Evolutionary conservation across 176 grass and related monocot species (phyloP), one percentile per base, ranked within the genome.

Genomic region (Canna indica): DNA sequence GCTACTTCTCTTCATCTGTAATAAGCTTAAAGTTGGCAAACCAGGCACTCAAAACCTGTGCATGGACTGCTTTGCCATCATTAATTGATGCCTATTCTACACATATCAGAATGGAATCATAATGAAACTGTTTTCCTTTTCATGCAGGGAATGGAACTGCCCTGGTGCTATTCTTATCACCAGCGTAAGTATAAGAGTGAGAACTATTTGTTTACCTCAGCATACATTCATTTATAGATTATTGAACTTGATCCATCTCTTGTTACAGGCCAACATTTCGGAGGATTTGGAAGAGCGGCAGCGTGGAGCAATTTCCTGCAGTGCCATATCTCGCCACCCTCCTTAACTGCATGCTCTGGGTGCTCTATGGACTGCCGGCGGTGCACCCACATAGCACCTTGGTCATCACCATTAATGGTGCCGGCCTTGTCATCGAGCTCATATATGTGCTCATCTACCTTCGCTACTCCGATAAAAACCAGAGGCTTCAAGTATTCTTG

Each of bases 261-360:
- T 16, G 31, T 25, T 22, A 18, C 34, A 97, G 94, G 73, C 94
- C 94, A 67, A 99, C 94, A 44, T 99, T 99, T 73, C 48, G 15
- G 18, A 73, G 64, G 20, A 99, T 99, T 88, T 90, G 94, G 84
- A 99, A 90, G 75, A 99, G 87, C 45, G 17, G 81, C 10, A 74
- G 89, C 58, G 94, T 99, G 75, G 86, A 99, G 79, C 89, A 90
- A 71, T 99, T 90, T 86, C 92, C 89, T 30, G 44, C 90, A 38
- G 76, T 90, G 54, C 94, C 94, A 33, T 99, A 99, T 80, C 64
- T 93, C 7, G 88, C 88, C 22, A 99, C 94, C 47, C 94, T 99
- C 3, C 83, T 99, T 22, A 99, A 99, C 82, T 99, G 94, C 94
- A 83, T 99, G 94, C 87, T 99, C 80, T 99, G 94, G 94, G 86